These are phyloP conservation scores for Geranium rotundifolium DNA, from an alignment of 345 rosid genomes.

Conservation along the genomic window DNA sequence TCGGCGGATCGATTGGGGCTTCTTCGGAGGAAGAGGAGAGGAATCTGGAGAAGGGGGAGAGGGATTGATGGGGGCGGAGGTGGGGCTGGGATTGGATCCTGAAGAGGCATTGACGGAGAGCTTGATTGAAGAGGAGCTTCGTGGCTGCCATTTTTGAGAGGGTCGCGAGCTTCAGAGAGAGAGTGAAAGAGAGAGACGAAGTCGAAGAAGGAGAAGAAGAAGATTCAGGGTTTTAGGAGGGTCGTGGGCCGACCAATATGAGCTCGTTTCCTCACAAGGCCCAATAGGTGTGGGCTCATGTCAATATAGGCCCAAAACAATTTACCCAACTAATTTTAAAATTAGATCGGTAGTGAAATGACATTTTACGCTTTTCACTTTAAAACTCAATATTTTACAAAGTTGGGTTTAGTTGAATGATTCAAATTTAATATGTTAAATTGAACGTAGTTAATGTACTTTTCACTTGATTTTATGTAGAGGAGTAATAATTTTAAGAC, in stretches of 20 bases:
- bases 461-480: too few relatives aligned
- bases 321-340: too few relatives aligned
- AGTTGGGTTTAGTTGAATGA: too few relatives aligned
- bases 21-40: slow-evolving; percentile 25
- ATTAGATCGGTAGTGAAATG: too few relatives aligned
- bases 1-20: slow-evolving; percentile 34
- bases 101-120: slow-evolving; percentile 34
- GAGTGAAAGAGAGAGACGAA: background rate
- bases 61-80: slow-evolving; percentile 18
- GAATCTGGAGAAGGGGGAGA: slow-evolving; percentile 16
- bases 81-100: slow-evolving; percentile 11
- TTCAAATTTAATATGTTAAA: too few relatives aligned
- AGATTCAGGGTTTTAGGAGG: background rate
- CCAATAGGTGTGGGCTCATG: background rate
- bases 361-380: too few relatives aligned
- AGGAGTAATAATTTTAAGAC: too few relatives aligned
- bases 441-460: too few relatives aligned
- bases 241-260: background rate
- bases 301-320: background rate
- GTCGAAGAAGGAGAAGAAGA: background rate
- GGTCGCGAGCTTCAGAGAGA: background rate
- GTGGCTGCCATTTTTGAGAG: slow-evolving; percentile 23
- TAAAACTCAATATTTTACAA: too few relatives aligned
- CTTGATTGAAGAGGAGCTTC: slow-evolving; percentile 45
- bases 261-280: background rate